These are phyloP conservation scores for Aspergillus quadricinctus DNA, from an alignment of 2,329 filamentous ascomycete genomes.

Conservation along the genomic window DNA sequence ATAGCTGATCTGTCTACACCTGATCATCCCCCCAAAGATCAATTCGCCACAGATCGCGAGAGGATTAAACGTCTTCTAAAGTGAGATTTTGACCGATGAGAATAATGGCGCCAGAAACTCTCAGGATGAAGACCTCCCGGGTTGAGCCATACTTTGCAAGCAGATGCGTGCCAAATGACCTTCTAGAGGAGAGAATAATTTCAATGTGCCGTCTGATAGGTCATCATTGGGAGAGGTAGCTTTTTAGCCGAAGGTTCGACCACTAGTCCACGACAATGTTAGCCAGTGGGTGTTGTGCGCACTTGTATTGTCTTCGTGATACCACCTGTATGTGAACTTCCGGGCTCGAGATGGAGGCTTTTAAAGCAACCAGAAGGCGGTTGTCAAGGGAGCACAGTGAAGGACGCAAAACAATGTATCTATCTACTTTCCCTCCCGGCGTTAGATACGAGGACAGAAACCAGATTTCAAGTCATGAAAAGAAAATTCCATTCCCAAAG, in stretches of 20 bases:
- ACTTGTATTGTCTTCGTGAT: too few species aligned
- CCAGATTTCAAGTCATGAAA: slow-evolving; percentile 7
- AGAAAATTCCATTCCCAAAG: slow-evolving; percentile 14
- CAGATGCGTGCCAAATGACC: not conserved
- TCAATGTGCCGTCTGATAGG: too few species aligned
- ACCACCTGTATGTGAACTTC: too few species aligned
- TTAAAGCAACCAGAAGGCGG: not conserved
- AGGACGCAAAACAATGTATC: not conserved
- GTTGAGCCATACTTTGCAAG: too few species aligned
- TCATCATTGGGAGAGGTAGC: too few species aligned
- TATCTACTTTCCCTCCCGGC: not conserved
- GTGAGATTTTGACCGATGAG: not conserved
- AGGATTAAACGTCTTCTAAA: not conserved
- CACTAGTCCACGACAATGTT: too few species aligned
- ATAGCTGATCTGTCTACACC: not conserved
- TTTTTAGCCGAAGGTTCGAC: too few species aligned
- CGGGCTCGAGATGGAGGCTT: not conserved
- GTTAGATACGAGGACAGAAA: slow-evolving; percentile 5
- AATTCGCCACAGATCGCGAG: not conserved
- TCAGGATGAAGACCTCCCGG: too few species aligned
- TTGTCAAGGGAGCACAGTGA: not conserved
- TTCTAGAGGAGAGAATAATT: too few species aligned
- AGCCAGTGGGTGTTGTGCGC: too few species aligned
- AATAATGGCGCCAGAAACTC: not conserved
- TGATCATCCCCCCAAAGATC: not conserved